Percentiles rank a stretch among this genome's conserved stretches.
These are phyloP conservation scores for Diplodia mutila DNA, from an alignment of 2,329 filamentous ascomycete genomes.

Conservation along the genomic window DNA sequence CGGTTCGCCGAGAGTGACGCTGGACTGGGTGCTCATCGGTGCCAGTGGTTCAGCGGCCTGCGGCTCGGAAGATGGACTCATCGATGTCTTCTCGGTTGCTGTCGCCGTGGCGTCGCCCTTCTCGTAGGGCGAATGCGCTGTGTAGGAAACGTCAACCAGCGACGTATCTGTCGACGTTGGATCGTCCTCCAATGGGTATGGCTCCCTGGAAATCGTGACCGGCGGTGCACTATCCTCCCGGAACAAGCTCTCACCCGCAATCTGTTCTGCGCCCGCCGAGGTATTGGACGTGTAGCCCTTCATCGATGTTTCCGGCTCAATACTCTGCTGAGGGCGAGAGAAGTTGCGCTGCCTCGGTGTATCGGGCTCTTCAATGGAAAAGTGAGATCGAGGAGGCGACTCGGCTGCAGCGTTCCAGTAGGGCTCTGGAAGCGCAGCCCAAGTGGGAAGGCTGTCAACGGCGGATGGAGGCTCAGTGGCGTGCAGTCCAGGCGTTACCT, in stretches of 20 bases:
- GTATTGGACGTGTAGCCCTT: neutral
- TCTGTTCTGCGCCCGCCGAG: neutral
- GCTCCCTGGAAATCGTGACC: conserved; percentile 13
- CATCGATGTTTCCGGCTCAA: neutral
- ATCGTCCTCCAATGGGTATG: neutral
- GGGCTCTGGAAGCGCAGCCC: conserved; percentile 9
- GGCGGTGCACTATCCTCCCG: conserved; percentile 6
- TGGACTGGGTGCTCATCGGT: neutral
- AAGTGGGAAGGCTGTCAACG: neutral
- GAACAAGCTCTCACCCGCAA: neutral
- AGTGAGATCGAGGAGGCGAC: neutral
- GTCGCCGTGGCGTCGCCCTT: neutral
- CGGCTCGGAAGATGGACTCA: neutral
- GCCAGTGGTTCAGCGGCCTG: neutral
- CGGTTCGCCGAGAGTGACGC: neutral
- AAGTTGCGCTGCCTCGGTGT: neutral
- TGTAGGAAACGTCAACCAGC: neutral
- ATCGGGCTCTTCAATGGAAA: neutral
- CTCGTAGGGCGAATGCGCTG: neutral
- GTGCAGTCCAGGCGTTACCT: neutral
- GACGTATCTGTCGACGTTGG: conserved; percentile 15
- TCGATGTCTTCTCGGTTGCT: neutral
- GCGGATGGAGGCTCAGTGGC: neutral
- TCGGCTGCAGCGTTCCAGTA: conserved; percentile 7
- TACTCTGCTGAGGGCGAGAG: neutral